phyloP scores from a whole-genome alignment of 2,329 filamentous ascomycete species.

The Cladosporium sp. region DNA sequence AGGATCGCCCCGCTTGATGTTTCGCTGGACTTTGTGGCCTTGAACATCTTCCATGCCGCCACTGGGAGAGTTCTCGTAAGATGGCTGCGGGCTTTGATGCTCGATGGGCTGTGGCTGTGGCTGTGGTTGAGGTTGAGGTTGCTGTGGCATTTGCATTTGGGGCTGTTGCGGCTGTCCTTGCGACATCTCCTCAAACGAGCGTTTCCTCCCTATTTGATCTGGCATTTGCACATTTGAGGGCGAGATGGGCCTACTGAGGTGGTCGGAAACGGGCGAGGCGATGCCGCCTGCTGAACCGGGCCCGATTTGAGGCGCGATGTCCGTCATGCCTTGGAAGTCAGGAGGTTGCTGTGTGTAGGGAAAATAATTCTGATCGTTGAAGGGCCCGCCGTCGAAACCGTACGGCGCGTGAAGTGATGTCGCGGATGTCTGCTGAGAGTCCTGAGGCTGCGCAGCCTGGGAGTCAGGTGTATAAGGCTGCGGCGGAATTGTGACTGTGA shows the following conservation, averaged over 20 bases:
- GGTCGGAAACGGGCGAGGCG: slow-evolving; percentile 5
- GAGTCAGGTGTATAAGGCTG: slow-evolving; percentile 12
- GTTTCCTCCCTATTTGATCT: slow-evolving; percentile 24
- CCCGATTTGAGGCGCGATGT: slow-evolving; percentile 2
- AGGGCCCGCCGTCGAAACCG: not conserved
- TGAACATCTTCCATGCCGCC: slow-evolving; percentile 1
- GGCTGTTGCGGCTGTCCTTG: slow-evolving; percentile 14
- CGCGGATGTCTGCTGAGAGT: slow-evolving; percentile 13
- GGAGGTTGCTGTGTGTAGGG: not conserved
- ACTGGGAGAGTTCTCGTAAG: slow-evolving; percentile 1
- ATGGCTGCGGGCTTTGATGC: slow-evolving; percentile 4
- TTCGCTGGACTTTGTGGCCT: slow-evolving; percentile 11
- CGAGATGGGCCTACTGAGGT: slow-evolving; percentile 22
- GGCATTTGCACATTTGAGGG: slow-evolving; percentile 20
- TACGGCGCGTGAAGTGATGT: slow-evolving; percentile 13
- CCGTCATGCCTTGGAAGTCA: not conserved
- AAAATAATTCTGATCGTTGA: not conserved
- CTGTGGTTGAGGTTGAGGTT: not conserved
- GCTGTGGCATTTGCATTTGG: slow-evolving; percentile 1
- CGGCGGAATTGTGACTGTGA: slow-evolving; percentile 23
- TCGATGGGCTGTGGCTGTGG: not conserved
- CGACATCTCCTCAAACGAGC: slow-evolving; percentile 29
- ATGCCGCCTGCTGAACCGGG: slow-evolving; percentile 2
- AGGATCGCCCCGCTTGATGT: slow-evolving; percentile 42
- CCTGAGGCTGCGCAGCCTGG: slow-evolving; percentile 22